Percentiles rank a stretch among this genome's conserved stretches.
Evolutionary conservation across 805 yeast species (phyloP).

Genomic region (Barnettozyma sp.): DNA sequence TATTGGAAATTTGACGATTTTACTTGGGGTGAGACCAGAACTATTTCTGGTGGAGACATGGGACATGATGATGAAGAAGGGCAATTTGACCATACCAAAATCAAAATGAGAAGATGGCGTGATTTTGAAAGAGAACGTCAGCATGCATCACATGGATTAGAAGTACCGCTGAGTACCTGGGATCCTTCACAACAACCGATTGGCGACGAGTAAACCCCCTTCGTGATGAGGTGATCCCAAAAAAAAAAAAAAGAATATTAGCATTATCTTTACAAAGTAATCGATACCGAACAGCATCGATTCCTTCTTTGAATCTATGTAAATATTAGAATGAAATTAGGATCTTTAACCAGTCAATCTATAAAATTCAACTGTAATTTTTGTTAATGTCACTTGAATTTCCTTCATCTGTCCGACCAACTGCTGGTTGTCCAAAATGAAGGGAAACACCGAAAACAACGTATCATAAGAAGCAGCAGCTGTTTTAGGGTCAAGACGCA

Average conservation of each 20-base stretch:
- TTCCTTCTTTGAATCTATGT: too few species aligned
- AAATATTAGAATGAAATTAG: not conserved
- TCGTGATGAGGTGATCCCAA: too few species aligned
- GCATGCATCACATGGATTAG: conserved; percentile 11
- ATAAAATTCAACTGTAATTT: conserved; percentile 22
- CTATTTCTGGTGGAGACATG: conserved; percentile 63
- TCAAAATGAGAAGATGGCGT: conserved; percentile 90
- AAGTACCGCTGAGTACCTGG: conserved; percentile 24
- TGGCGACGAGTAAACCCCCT: conserved; percentile 9
- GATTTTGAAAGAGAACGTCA: conserved; percentile 71
- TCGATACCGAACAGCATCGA: too few species aligned
- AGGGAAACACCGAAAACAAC: conserved; percentile 18
- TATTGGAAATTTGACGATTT: conserved; percentile 96
- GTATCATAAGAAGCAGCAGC: conserved; percentile 5
- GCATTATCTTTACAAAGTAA: too few species aligned
- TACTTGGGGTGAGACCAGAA: conserved; percentile 93
- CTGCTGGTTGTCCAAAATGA: conserved; percentile 21
- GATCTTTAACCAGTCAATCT: conserved; percentile 15
- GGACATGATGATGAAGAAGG: conserved; percentile 69
- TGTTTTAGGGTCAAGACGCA: conserved; percentile 3
- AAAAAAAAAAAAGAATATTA: not conserved
- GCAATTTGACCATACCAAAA: conserved; percentile 84
- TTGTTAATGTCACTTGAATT: conserved; percentile 15
- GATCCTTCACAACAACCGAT: conserved; percentile 20
- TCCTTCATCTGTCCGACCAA: conserved; percentile 14